These are phyloP conservation scores for Penicillium sp. DNA, from an alignment of 2,329 filamentous ascomycete species.

Conservation along the genomic window DNA sequence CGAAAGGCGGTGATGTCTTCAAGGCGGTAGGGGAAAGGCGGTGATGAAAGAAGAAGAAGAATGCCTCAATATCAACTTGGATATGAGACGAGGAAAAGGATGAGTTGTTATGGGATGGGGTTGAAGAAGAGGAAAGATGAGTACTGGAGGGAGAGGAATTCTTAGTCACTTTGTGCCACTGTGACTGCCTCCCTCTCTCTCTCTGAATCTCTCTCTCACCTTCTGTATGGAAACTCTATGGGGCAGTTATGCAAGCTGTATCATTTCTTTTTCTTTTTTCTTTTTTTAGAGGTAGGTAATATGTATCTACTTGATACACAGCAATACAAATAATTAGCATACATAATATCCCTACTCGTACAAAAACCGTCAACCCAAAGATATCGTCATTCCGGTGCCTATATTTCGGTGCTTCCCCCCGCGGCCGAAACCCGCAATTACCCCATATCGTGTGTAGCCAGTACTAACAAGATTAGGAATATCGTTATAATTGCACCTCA, in stretches of 20 bases:
- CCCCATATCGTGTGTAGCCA: not conserved
- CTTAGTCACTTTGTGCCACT: constrained; percentile 12
- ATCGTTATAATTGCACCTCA: not conserved
- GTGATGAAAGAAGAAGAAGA: constrained; percentile 14
- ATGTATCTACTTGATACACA: not conserved
- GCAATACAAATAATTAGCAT: not conserved
- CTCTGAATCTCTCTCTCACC: not conserved
- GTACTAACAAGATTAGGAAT: not conserved
- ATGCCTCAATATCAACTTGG: constrained; percentile 2
- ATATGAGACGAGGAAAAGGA: constrained; percentile 1
- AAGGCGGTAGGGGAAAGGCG: constrained; percentile 22
- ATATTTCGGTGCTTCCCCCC: not conserved
- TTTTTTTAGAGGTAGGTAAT: not conserved
- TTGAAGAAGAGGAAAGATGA: constrained; percentile 3
- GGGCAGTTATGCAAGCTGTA: not conserved
- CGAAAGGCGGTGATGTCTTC: constrained; percentile 37
- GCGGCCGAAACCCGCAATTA: not conserved
- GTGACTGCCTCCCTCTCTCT: constrained; percentile 6
- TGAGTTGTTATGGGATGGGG: constrained; percentile 16
- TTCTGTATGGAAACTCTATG: constrained; percentile 5
- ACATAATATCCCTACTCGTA: not conserved
- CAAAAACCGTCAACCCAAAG: not conserved
- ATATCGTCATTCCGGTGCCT: not conserved
- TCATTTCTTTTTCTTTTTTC: not conserved
- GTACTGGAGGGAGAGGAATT: constrained; percentile 6